phyloP scores from a whole-genome alignment of 768 basidiomycete genomes.

The Leccinellum luteum region DNA sequence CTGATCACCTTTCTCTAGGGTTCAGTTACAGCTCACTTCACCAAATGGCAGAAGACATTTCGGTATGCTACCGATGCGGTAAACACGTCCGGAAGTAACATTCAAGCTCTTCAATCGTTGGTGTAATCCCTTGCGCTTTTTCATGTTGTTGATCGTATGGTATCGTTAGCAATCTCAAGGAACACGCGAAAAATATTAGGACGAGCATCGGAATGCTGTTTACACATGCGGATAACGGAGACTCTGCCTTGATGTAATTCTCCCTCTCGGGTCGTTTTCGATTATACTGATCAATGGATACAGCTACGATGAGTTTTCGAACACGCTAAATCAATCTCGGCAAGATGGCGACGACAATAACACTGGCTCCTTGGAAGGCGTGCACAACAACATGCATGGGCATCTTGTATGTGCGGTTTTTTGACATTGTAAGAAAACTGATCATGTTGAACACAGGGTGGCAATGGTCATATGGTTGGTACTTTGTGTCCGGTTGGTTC shows the following conservation, averaged over 20 bases:
- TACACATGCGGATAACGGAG: conserved; percentile 11
- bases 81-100: too few species aligned
- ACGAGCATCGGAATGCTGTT: too few species aligned
- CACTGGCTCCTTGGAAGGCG: conserved; percentile 20
- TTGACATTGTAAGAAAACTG: neutral
- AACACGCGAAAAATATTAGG: too few species aligned
- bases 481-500: neutral
- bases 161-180: too few species aligned
- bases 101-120: too few species aligned
- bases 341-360: conserved; percentile 7
- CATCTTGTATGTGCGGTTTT: conserved; percentile 12
- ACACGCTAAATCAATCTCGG: conserved; percentile 19
- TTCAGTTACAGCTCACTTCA: too few species aligned
- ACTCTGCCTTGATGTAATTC: too few species aligned
- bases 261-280: neutral
- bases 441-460: conserved; percentile 13
- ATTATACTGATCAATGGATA: neutral
- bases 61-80: too few species aligned
- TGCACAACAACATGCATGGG: conserved; percentile 20
- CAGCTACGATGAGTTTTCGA: conserved; percentile 33
- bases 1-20: too few species aligned
- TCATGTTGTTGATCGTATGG: too few species aligned
- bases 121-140: too few species aligned
- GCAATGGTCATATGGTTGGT: conserved; percentile 29
- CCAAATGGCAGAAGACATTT: too few species aligned